phyloP scores from a whole-genome alignment of 2,329 filamentous ascomycete species.

The Aureobasidium namibiae region DNA sequence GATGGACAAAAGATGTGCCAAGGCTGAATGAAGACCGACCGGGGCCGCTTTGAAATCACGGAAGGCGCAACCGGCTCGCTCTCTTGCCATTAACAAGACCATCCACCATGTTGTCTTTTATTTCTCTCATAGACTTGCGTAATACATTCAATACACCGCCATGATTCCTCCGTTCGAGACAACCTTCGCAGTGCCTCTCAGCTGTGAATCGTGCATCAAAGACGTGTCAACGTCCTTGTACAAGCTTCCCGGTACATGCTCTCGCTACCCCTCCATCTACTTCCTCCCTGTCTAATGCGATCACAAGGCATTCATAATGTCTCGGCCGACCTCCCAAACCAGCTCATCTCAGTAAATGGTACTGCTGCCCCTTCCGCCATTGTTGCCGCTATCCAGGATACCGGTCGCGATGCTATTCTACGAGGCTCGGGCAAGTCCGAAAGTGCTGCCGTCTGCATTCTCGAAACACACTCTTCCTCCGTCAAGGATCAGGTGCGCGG shows the following conservation, averaged over 20 bases:
- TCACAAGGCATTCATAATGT: slow-evolving; percentile 68
- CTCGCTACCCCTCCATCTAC: neutral
- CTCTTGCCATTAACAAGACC: neutral
- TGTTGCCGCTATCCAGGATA: slow-evolving; percentile 78
- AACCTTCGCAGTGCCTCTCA: slow-evolving; percentile 89
- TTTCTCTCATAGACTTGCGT: neutral
- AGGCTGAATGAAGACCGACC: neutral
- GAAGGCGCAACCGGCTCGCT: neutral
- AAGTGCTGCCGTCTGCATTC: slow-evolving; percentile 91
- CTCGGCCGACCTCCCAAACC: slow-evolving; percentile 71
- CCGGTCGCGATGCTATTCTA: slow-evolving; percentile 87
- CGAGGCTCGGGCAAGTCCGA: slow-evolving; percentile 80
- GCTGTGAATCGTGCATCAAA: slow-evolving; percentile 81
- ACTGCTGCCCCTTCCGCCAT: slow-evolving; percentile 87
- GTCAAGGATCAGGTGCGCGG: slow-evolving; percentile 67
- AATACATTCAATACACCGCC: neutral
- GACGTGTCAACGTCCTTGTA: slow-evolving; percentile 73
- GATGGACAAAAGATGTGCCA: slow-evolving; percentile 2
- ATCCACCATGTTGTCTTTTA: neutral
- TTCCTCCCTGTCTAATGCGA: neutral
- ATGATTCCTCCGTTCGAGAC: slow-evolving; percentile 53
- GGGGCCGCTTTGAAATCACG: slow-evolving; percentile 5
- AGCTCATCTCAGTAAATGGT: slow-evolving; percentile 77
- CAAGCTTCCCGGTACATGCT: slow-evolving; percentile 54
- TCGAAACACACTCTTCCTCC: slow-evolving; percentile 67